phyloP scores from a whole-genome alignment of 768 basidiomycete genomes.

The Kwoniella mangroviensis region DNA sequence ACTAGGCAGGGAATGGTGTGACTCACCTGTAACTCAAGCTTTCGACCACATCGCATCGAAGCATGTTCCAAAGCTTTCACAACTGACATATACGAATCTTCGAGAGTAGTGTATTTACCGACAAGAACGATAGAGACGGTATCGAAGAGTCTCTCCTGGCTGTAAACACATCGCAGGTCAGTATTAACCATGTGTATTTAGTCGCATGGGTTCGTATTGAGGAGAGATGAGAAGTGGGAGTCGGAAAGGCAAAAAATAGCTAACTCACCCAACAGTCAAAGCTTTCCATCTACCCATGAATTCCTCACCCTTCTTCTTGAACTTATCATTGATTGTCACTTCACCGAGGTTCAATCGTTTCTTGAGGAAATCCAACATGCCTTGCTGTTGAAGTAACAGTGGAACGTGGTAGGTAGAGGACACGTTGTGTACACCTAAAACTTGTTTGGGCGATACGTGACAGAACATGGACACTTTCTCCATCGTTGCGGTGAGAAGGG shows the following conservation, averaged over 20 bases:
- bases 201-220: too few species aligned
- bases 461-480: conserved; percentile 99
- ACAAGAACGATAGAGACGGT: conserved; percentile 86
- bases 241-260: neutral
- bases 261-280: conserved; percentile 74
- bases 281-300: conserved; percentile 80
- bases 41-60: conserved; percentile 85
- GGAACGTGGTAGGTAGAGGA: conserved; percentile 97
- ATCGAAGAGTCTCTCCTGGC: conserved; percentile 93
- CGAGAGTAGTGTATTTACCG: conserved; percentile 94
- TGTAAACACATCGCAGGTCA: conserved; percentile 53
- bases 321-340: conserved; percentile 64
- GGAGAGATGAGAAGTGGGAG: too few species aligned
- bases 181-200: neutral
- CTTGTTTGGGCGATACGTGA: conserved; percentile 81
- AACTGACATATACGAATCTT: conserved; percentile 98
- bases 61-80: conserved; percentile 96
- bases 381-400: conserved; percentile 85
- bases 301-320: conserved; percentile 67
- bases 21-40: conserved; percentile 76
- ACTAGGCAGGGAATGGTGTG: neutral
- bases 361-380: conserved; percentile 81
- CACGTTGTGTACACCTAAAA: conserved; percentile 94
- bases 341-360: conserved; percentile 76
- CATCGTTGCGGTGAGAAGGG: conserved; percentile 82